Evolutionary conservation across 129 eudicot genomes (phyloP), one percentile per base, ranked within the genome.

Genomic region (Rutidosis leptorrhynchoides): DNA sequence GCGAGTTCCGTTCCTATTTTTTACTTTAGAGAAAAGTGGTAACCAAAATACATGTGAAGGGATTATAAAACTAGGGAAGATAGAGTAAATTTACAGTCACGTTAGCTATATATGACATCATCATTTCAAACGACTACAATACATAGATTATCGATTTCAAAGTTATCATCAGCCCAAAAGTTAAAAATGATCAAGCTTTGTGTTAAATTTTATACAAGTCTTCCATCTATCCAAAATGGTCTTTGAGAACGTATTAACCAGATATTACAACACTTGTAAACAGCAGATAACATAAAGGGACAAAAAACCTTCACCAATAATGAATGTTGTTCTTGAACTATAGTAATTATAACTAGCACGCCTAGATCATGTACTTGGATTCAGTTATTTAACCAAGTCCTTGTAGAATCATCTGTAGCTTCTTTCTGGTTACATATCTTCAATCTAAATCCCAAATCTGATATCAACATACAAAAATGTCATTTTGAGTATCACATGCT

Each of bases 391-490:
- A 60, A 60, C 48, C 65, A 28, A 60, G 22, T 60, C 65, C 65
- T 17, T 10, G 48, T 8, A 0, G 65, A 60, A 19, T 32, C 65
- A 32, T 32, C 24, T 60, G 16, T 54, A 58, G 26, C 63, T 27
- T 58, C 63, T 58, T 2, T 1, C 21, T 27, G 15, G 20, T 58
- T 33, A 25, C 17, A 10, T 26, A 60, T 32, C 68, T 73, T 82
- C 60, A 88, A 48, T 88, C 84, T 81, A 85, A 78, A 43, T 68
- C 70, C 96, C 92, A 88, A 28, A 73, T 82, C 96, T 88, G 87
- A 81, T 80, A 71, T 4, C 15, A 76, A 11, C 64, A 78, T 22
- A 11, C 27, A 23, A 21, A 45, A 21, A 30, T 23, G 56, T 26
- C 28, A 2, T 3, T 5, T 27, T 5, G 49, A 40, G n/a, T 40